A percentile compares a stretch with the other conserved stretches of the same genome.
Evolutionary conservation across 164 flowering plant genomes (phyloP).

Genomic region (Nymphaea thermarum): DNA sequence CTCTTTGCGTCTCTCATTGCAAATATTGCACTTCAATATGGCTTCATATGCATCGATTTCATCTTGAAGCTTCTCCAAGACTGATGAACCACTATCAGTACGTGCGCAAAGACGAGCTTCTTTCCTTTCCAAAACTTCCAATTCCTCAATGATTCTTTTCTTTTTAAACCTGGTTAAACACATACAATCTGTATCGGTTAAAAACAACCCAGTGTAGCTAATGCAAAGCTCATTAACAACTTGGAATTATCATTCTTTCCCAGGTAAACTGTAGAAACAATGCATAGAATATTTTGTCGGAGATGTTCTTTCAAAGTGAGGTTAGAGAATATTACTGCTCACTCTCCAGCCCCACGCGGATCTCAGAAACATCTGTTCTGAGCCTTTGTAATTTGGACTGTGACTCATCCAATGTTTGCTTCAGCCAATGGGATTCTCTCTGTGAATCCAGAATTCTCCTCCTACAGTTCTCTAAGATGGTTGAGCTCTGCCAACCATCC

Average conservation of each 20-base stretch:
- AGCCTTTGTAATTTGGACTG: constrained; percentile 40
- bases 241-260: too few species aligned
- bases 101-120: constrained; percentile 41
- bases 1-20: constrained; percentile 89
- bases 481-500: constrained; percentile 42
- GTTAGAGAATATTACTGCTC: constrained; percentile 42
- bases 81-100: constrained; percentile 42
- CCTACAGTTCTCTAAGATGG: constrained; percentile 36
- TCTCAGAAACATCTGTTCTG: constrained; percentile 34
- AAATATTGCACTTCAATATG: constrained; percentile 76
- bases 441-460: constrained; percentile 47
- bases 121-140: constrained; percentile 55
- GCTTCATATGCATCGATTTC: constrained; percentile 80
- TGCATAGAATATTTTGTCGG: not conserved
- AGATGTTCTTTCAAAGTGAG: too few species aligned
- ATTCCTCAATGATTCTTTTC: constrained; percentile 73
- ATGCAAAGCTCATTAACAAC: too few species aligned
- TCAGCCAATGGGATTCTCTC: constrained; percentile 39
- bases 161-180: constrained; percentile 39
- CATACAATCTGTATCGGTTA: not conserved
- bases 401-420: constrained; percentile 39
- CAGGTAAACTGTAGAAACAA: not conserved
- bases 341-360: constrained; percentile 58
- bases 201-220: not conserved
- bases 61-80: constrained; percentile 59